Evolutionary conservation across 139 green algal species (phyloP), one percentile per base, ranked within the genome.

Genomic region (Dunaliella primolecta): DNA sequence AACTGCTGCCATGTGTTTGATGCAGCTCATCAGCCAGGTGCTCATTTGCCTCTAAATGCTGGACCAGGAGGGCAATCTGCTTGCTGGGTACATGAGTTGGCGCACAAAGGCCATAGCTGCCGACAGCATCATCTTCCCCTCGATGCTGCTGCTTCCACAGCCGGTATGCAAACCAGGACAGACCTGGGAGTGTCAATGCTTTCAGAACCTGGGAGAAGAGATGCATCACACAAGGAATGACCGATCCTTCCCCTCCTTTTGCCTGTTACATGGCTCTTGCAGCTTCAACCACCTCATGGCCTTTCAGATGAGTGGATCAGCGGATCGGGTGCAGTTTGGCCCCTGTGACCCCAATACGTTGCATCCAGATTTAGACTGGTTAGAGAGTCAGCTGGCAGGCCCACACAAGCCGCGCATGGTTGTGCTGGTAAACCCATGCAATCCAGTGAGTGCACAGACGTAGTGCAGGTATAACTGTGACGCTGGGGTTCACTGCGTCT

Each of bases 251-350:
- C 72, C 30, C 3, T 27, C 72, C 32, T 23, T 31, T 27, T 78
- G 72, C 23, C 72, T 27, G 32, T 27, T 31, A 35, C 24, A 3
- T 27, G 30, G 72, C 72, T 20, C 3, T 2, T 33, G 76, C 77
- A 82, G 77, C 91, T 99, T 99, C 93, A 98, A 99, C 88, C 95
- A 98, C 87, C 88, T 94, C 23, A 98, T 98, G 96, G 83, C 83
- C 1, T 15, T 86, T 3, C 85, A 88, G 32, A 88, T 88, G 85
- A 38, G 46, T 32, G 85, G 85, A n/a, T n/a, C 55, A 75, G 85
- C 30, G 72, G 46, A 64, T 30, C 84, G 35, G n/a, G 34, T 87
- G 30, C 82, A 92, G 35, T 87, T 88, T 75, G 92, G 92, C 2
- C 36, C 80, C n/a, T 88, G 83, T 34, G 86, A 95, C 81, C 86